Percentiles rank a stretch among this genome's conserved stretches.
phyloP scores from a whole-genome alignment of 2,329 filamentous ascomycete species.

The Sarocladium oryzae region DNA sequence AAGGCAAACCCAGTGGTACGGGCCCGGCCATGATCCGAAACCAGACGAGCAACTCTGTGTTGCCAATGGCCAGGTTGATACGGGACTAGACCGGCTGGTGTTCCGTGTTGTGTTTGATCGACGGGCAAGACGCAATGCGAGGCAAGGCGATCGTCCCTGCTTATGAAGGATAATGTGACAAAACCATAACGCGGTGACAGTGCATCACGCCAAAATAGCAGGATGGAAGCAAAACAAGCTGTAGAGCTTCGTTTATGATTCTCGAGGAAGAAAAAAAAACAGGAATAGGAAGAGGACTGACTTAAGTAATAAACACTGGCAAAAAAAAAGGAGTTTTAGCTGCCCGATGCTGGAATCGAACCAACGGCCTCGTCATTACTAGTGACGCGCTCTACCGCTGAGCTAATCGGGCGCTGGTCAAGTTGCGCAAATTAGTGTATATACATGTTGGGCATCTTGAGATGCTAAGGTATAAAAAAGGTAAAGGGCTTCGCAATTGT shows the following conservation, averaged over 20 bases:
- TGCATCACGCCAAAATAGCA: too few relatives aligned
- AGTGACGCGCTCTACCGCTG: conserved; percentile 9
- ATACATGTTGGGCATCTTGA: background rate
- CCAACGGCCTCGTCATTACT: conserved; percentile 8
- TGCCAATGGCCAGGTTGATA: background rate
- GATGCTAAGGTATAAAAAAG: background rate
- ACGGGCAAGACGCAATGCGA: background rate
- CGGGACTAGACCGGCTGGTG: background rate
- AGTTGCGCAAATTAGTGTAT: background rate
- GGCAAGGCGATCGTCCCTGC: background rate
- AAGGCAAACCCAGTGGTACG: background rate
- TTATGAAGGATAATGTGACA: too few relatives aligned
- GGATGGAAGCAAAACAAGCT: too few relatives aligned
- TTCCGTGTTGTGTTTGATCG: background rate
- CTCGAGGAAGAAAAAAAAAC: too few relatives aligned
- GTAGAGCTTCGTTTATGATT: too few relatives aligned
- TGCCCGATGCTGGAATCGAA: conserved; percentile 8
- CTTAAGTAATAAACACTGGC: background rate
- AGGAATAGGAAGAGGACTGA: too few relatives aligned
- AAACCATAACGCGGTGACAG: too few relatives aligned
- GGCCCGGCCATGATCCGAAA: background rate
- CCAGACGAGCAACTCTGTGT: background rate
- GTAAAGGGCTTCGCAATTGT: too few relatives aligned
- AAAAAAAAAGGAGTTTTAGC: background rate
- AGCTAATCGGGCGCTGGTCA: background rate